A percentile compares a stretch with the other conserved stretches of the same genome.
phyloP scores from a whole-genome alignment of 176 grass and related monocot genomes.

The Juncus effusus region DNA sequence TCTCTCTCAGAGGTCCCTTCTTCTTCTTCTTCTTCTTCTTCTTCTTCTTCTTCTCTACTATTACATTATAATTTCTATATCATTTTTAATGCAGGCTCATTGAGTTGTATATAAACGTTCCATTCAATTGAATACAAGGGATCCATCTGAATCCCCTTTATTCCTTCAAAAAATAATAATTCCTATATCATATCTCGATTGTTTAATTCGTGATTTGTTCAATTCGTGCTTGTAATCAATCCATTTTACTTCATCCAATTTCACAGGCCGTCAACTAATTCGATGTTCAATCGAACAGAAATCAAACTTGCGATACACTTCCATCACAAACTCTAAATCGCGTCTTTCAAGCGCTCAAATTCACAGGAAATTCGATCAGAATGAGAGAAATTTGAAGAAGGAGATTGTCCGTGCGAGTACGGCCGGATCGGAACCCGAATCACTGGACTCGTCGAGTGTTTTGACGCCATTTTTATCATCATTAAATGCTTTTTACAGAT shows the following conservation, averaged over 20 bases:
- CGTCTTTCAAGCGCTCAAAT: not conserved
- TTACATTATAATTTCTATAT: not conserved
- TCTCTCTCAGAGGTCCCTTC: conserved; percentile 14
- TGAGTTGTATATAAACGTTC: too few relatives aligned
- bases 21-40: not conserved
- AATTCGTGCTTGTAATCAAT: too few relatives aligned
- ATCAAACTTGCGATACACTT: conserved; percentile 7
- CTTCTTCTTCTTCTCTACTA: not conserved
- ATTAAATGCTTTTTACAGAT: conserved; percentile 88
- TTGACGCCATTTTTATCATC: conserved; percentile 58
- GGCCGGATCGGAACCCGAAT: conserved; percentile 61
- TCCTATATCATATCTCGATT: too few relatives aligned
- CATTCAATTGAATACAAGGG: too few relatives aligned
- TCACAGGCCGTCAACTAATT: conserved; percentile 15
- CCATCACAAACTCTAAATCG: conserved; percentile 8
- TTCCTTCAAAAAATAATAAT: too few relatives aligned
- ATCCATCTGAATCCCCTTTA: too few relatives aligned
- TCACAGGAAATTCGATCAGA: not conserved
- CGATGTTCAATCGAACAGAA: conserved; percentile 19
- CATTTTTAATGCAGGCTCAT: too few relatives aligned
- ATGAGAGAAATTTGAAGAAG: not conserved
- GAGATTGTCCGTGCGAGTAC: conserved; percentile 29
- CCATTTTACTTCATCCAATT: too few relatives aligned
- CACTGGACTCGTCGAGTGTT: conserved; percentile 36
- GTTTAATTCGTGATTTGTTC: too few relatives aligned